Percentiles rank a stretch among this genome's conserved stretches.
These are phyloP conservation scores for Starmera amethionina DNA, from an alignment of 805 yeast genomes.

Conservation along the genomic window DNA sequence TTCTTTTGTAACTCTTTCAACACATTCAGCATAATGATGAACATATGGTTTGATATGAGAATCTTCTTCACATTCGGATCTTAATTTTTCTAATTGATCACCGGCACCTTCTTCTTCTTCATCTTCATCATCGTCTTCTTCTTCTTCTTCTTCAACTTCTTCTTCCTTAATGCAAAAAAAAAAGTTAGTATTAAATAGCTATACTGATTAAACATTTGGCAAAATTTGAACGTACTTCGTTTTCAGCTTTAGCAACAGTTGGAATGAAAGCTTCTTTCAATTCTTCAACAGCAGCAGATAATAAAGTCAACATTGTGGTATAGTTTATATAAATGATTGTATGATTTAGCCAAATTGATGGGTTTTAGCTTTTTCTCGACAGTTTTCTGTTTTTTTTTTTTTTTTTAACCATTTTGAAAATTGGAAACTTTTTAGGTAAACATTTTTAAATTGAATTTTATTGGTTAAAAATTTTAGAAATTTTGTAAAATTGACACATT, in stretches of 20 bases:
- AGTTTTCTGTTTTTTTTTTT: no score
- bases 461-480: no score
- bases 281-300: slow-evolving; percentile 40
- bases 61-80: slow-evolving; percentile 60
- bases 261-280: slow-evolving; percentile 75
- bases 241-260: slow-evolving; percentile 74
- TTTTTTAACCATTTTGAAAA: no score
- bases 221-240: slow-evolving; percentile 17
- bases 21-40: slow-evolving; percentile 92
- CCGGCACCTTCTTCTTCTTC: slow-evolving; percentile 59
- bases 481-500: no score
- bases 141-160: slow-evolving; percentile 25
- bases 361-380: no score
- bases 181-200: slow-evolving; percentile 2
- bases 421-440: no score
- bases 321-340: no score
- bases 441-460: no score
- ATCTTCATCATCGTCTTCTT: slow-evolving; percentile 56
- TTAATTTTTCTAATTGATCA: slow-evolving; percentile 57
- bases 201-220: no score
- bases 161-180: slow-evolving; percentile 7
- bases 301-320: slow-evolving; percentile 25
- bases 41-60: slow-evolving; percentile 59
- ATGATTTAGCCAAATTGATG: no score
- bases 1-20: slow-evolving; percentile 86